Evolutionary conservation across 495 filamentous ascomycete species (phyloP).

Genomic region (Talaromyces ruber): DNA sequence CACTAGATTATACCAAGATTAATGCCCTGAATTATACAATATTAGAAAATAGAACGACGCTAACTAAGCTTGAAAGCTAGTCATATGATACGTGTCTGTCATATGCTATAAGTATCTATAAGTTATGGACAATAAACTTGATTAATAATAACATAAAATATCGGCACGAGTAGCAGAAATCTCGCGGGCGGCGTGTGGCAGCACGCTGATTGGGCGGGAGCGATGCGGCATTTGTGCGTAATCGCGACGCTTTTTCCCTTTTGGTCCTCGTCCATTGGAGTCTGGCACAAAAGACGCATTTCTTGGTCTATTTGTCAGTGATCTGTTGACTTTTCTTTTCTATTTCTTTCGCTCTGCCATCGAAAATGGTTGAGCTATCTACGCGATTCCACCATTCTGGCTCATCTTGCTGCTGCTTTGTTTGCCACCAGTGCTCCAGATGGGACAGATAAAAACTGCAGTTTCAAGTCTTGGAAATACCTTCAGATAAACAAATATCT

Average conservation of each 20-base stretch:
- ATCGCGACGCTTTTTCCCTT: slow-evolving; percentile 10
- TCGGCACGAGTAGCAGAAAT: slow-evolving; percentile 1
- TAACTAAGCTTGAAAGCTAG: too few relatives aligned
- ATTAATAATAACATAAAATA: too few relatives aligned
- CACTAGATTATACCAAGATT: too few relatives aligned
- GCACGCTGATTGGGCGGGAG: not conserved
- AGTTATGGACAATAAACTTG: too few relatives aligned
- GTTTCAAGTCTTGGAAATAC: not conserved
- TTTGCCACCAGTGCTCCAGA: slow-evolving; percentile 1
- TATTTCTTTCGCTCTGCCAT: not conserved
- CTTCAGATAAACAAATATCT: not conserved
- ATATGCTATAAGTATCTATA: too few relatives aligned
- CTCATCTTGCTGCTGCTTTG: not conserved
- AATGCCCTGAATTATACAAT: too few relatives aligned
- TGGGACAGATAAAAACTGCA: slow-evolving; percentile 4
- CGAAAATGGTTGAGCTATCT: not conserved
- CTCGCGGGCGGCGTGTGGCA: not conserved
- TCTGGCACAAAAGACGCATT: not conserved
- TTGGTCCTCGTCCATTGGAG: slow-evolving; percentile 3
- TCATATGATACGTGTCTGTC: too few relatives aligned
- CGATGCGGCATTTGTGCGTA: slow-evolving; percentile 38
- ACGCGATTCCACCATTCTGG: not conserved
- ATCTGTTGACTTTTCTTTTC: not conserved
- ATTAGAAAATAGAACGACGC: too few relatives aligned
- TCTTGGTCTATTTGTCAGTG: not conserved